Evolutionary conservation across 768 basidiomycete genomes (phyloP).

Genomic region (Psilocybe cubensis): DNA sequence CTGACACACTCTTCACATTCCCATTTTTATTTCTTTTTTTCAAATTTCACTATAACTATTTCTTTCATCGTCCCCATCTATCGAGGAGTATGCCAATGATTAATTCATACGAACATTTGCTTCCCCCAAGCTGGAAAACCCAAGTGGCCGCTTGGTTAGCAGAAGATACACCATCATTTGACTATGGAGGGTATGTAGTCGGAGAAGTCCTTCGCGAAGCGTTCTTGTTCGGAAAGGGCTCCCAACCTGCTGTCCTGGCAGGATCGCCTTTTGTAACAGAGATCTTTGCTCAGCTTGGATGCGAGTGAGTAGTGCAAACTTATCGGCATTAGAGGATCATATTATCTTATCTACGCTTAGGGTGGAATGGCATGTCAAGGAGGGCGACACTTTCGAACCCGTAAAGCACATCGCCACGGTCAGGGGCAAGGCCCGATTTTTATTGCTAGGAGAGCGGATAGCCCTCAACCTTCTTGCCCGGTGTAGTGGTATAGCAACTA

Average conservation of each 20-base stretch:
- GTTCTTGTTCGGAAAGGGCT: slow-evolving; percentile 89
- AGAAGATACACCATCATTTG: slow-evolving; percentile 95
- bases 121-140: slow-evolving; percentile 91
- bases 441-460: slow-evolving; percentile 91
- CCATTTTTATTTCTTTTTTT: too few relatives aligned
- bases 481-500: slow-evolving; percentile 96
- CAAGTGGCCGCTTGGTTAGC: slow-evolving; percentile 83
- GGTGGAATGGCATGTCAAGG: slow-evolving; percentile 91
- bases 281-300: slow-evolving; percentile 86
- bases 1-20: background rate
- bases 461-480: slow-evolving; percentile 92
- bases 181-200: slow-evolving; percentile 96
- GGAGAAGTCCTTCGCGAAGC: slow-evolving; percentile 89
- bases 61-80: too few relatives aligned
- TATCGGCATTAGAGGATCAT: background rate
- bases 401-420: slow-evolving; percentile 90
- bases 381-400: slow-evolving; percentile 83
- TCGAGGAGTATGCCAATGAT: slow-evolving; percentile 7
- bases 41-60: too few relatives aligned
- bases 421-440: slow-evolving; percentile 81
- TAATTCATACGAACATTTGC: slow-evolving; percentile 64
- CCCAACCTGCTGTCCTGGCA: slow-evolving; percentile 77
- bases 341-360: slow-evolving; percentile 41
- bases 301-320: slow-evolving; percentile 67
- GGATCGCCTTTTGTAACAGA: slow-evolving; percentile 96